Base-by-base conservation (phyloP, 108 stramenopile species). In the Skeletonema tropicum region DNA sequence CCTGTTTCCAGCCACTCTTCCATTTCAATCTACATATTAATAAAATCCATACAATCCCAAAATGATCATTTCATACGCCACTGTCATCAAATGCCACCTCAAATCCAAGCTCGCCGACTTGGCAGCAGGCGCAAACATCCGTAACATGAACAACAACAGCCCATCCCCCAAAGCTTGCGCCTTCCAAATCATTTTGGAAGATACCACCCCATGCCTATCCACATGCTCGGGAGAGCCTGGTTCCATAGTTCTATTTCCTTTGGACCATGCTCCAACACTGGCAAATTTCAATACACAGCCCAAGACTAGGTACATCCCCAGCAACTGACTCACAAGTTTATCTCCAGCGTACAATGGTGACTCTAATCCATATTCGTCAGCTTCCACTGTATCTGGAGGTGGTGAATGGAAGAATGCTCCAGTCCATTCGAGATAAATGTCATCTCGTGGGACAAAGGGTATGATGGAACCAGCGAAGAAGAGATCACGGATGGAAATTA, bases 381-480 rank as follows among this genome's bases (percentile, higher is more conserved):
- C 76, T 77, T 95, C 94, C 3, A 82, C 82, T 1, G 90, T 82
- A 9, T 89, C 92, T 35, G 90, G 88, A 31, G 92, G 94, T 26
- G 94, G 94, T 5, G 94, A 95, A 69, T 95, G 94, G 14, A 93
- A 57, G 39, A 95, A 85, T 29, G 91, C 92, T 39, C 90, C 90
- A 4, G 89, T 92, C 94, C 92, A 93, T 73, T 93, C 94, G 10
- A 95, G 73, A 65, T 93, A 95, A 66, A 95, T 92, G 67, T 95
- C 94, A 84, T 95, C 94, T 17, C 91, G 87, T 2, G 94, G 92
- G 65, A 93, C 80, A 61, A 90, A 90, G 3, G 82, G 74, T 3
- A 95, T 25, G 65, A 92, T 89, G 7, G 55, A 45, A 26, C 94
- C 94, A 14, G 94, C 89, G 42, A 88, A 91, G 29, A 93, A 87